These are phyloP conservation scores for Camellia japonica DNA, from an alignment of 148 eudicot genomes.

Conservation along the genomic window DNA sequence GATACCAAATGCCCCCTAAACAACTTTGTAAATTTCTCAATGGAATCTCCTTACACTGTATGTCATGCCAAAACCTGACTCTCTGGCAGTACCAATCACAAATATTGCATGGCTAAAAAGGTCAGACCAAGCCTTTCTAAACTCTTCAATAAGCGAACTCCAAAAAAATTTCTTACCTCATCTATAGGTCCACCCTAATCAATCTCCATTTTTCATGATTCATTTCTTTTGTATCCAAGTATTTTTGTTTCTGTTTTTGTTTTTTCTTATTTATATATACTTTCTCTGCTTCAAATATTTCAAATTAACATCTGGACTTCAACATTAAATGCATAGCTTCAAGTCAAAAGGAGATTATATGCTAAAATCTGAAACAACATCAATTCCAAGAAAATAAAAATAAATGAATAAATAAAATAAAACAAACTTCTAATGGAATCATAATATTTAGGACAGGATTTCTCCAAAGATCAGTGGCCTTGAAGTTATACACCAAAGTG, in stretches of 20 bases:
- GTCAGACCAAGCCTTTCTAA: neutral
- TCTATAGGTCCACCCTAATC: neutral
- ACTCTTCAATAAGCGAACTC: neutral
- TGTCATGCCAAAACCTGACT: neutral
- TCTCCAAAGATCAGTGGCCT: neutral
- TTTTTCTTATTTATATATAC: neutral
- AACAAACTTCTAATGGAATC: neutral
- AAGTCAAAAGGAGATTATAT: neutral
- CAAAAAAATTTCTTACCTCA: neutral
- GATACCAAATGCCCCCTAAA: too few relatives aligned
- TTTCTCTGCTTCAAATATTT: neutral
- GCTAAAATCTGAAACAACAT: neutral
- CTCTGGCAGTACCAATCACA: neutral
- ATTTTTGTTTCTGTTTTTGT: neutral
- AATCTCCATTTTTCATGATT: neutral
- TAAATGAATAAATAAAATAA: neutral
- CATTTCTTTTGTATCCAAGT: neutral
- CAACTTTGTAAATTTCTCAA: neutral
- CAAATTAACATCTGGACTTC: neutral
- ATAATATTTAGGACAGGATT: neutral
- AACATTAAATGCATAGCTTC: neutral
- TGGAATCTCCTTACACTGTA: neutral
- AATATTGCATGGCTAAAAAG: neutral
- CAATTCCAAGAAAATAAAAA: neutral
- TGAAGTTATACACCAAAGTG: neutral